phyloP scores from a whole-genome alignment of 495 filamentous ascomycete species.

The Schizothecium vesticola region DNA sequence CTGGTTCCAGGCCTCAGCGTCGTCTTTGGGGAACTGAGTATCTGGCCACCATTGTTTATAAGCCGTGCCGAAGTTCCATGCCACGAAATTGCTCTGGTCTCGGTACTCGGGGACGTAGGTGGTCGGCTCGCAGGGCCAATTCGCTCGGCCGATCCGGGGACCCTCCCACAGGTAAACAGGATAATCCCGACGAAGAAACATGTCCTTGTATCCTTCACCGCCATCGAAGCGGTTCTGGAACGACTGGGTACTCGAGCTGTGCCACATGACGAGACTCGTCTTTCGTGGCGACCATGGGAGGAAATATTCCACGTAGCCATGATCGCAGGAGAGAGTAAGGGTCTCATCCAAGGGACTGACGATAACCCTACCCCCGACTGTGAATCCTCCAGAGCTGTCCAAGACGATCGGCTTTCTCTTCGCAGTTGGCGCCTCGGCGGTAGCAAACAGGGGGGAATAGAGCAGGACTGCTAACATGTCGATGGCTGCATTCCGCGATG shows the following conservation, averaged over 20 bases:
- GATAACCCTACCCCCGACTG: slow-evolving; percentile 33
- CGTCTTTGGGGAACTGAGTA: slow-evolving; percentile 37
- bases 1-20: slow-evolving; percentile 37
- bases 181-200: slow-evolving; percentile 43
- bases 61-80: slow-evolving; percentile 44
- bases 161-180: slow-evolving; percentile 47
- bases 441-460: too few species aligned
- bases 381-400: slow-evolving; percentile 37
- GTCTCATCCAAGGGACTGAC: slow-evolving; percentile 24
- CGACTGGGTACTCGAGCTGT: slow-evolving; percentile 42
- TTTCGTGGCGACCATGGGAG: slow-evolving; percentile 39
- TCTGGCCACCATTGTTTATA: slow-evolving; percentile 36
- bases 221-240: slow-evolving; percentile 48
- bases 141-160: slow-evolving; percentile 41
- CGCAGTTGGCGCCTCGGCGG: too few species aligned
- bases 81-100: slow-evolving; percentile 40
- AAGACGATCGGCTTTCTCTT: slow-evolving; percentile 37
- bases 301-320: slow-evolving; percentile 50
- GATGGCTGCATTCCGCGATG: too few species aligned
- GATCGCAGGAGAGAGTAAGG: slow-evolving; percentile 41
- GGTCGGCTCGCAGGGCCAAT: slow-evolving; percentile 39
- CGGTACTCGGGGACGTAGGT: slow-evolving; percentile 33
- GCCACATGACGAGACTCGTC: slow-evolving; percentile 46
- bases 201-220: slow-evolving; percentile 46
- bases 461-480: too few species aligned